These are phyloP conservation scores for Stephania japonica DNA, from an alignment of 164 flowering plant species.

Conservation along the genomic window DNA sequence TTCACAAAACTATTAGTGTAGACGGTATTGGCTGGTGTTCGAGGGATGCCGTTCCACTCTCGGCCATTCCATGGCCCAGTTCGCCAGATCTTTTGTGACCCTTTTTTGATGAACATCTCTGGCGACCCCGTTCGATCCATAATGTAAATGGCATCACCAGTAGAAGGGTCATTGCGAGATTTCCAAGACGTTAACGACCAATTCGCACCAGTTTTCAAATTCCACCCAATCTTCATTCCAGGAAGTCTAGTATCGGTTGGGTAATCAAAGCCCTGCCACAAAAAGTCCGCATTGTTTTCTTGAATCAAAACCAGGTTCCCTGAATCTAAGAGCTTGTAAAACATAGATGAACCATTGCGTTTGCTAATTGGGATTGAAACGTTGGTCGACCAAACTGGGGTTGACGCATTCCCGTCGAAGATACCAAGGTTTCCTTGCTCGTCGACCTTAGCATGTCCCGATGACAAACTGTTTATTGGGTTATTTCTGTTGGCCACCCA, in stretches of 20 bases:
- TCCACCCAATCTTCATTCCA: constrained; percentile 28
- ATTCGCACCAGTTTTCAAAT: constrained; percentile 29
- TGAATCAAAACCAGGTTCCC: constrained; percentile 47
- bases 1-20: constrained; percentile 7
- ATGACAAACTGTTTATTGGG: too few species aligned
- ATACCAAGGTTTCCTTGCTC: constrained; percentile 14
- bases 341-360: not conserved
- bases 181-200: constrained; percentile 28
- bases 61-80: constrained; percentile 22
- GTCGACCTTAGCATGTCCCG: constrained; percentile 3
- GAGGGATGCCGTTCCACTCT: constrained; percentile 18
- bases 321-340: constrained; percentile 33
- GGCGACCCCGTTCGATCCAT: constrained; percentile 26
- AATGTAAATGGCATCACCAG: constrained; percentile 21
- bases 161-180: not conserved
- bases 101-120: constrained; percentile 18
- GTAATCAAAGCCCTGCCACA: not conserved
- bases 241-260: not conserved
- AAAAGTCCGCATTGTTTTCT: not conserved
- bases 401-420: constrained; percentile 13
- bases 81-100: constrained; percentile 10
- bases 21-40: not conserved
- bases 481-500: too few species aligned
- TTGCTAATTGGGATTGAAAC: not conserved
- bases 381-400: constrained; percentile 29